Percentiles rank a stretch among this genome's conserved stretches.
These are phyloP conservation scores for Moniliella sp. DNA, from an alignment of 1,284 basidiomycete species.

Conservation along the genomic window DNA sequence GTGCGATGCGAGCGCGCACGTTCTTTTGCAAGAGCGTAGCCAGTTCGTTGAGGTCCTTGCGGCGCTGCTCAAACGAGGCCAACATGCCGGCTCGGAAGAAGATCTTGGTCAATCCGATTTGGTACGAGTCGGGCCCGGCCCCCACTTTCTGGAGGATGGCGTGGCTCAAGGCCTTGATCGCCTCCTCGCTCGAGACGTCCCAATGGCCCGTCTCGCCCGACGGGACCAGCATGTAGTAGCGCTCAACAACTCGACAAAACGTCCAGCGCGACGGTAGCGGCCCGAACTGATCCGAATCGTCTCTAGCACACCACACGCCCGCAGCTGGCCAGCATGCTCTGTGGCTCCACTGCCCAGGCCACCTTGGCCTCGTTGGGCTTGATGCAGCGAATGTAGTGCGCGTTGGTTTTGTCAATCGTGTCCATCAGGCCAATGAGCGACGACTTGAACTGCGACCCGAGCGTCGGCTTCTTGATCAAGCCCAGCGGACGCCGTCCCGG, in stretches of 20 bases:
- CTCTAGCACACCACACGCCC: conserved; percentile 95
- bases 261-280: conserved; percentile 98
- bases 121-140: conserved; percentile 83
- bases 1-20: conserved; percentile 61
- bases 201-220: conserved; percentile 72
- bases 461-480: conserved; percentile 67
- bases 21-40: conserved; percentile 95
- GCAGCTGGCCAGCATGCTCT: conserved; percentile 76
- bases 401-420: conserved; percentile 86
- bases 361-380: conserved; percentile 92
- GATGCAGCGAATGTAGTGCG: conserved; percentile 98
- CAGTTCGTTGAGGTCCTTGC: conserved; percentile 67
- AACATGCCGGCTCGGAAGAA: conserved; percentile 99
- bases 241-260: conserved; percentile 94
- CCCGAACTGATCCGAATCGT: conserved; percentile 97
- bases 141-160: conserved; percentile 67
- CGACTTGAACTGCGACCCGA: conserved; percentile 93
- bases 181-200: conserved; percentile 39
- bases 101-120: conserved; percentile 87
- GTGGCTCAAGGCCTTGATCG: conserved; percentile 54
- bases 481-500: conserved; percentile 9
- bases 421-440: conserved; percentile 87
- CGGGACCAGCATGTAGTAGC: conserved; percentile 86
- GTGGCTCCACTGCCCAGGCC: conserved; percentile 88
- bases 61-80: conserved; percentile 75